phyloP scores from a whole-genome alignment of 2,329 filamentous ascomycete species.

The Exophiala lecanii-corni region DNA sequence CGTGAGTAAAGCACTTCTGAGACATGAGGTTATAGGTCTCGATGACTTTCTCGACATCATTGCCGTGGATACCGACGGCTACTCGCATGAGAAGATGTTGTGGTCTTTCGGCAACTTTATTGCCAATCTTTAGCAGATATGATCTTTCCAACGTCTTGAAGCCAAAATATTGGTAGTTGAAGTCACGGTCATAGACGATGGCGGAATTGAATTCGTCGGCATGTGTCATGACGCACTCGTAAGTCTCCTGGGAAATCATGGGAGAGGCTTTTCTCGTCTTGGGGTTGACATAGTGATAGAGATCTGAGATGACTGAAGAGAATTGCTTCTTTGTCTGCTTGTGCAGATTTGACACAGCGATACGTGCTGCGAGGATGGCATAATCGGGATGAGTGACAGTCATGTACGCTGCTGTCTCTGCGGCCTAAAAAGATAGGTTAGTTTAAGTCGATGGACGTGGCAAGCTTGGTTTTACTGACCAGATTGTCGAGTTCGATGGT shows the following conservation, averaged over 20 bases:
- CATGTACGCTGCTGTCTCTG: conserved; percentile 99
- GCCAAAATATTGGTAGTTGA: conserved; percentile 99
- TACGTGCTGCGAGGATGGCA: conserved; percentile 94
- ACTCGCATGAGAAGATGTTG: conserved; percentile 99
- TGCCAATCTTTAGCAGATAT: conserved; percentile 90
- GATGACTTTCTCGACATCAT: conserved; percentile 87
- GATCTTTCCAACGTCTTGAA: conserved; percentile 99
- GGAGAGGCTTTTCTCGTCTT: conserved; percentile 78
- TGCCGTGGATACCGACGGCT: conserved; percentile 91
- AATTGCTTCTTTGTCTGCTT: conserved; percentile 99
- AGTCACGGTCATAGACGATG: conserved; percentile 98
- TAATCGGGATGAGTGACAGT: conserved; percentile 99
- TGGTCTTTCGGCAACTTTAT: conserved; percentile 92
- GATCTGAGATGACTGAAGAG: conserved; percentile 87
- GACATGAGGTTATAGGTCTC: conserved; percentile 99
- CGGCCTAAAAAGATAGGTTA: conserved; percentile 59
- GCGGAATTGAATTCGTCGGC: conserved; percentile 97
- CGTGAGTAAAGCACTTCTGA: conserved; percentile 96
- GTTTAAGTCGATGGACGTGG: too few relatives aligned
- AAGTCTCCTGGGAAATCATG: conserved; percentile 91
- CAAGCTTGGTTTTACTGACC: conserved; percentile 62
- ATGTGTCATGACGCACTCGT: conserved; percentile 91
- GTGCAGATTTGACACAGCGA: conserved; percentile 98
- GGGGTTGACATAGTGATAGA: conserved; percentile 94
- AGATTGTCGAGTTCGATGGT: conserved; percentile 95